Conservation (phyloP, 495 filamentous ascomycete genomes). For the Pyrenula aspistea region DNA sequence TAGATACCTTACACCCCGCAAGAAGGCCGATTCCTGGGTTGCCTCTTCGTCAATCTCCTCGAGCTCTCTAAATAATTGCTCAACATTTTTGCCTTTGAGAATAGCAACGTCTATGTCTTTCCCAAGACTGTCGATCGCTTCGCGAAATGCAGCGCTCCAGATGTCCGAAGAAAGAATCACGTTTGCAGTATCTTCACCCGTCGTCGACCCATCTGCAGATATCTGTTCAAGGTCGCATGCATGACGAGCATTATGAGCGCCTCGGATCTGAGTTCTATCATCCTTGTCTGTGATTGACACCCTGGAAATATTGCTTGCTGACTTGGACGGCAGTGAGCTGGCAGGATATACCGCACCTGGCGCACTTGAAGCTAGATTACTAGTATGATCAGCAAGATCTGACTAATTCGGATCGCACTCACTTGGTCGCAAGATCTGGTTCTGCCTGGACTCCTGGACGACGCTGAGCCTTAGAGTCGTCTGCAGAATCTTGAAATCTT, state of each 20-base stretch:
- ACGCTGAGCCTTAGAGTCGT: not conserved
- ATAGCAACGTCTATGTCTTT: constrained; percentile 6
- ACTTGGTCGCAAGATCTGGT: not conserved
- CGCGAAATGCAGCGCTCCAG: constrained; percentile 9
- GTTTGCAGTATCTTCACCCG: constrained; percentile 2
- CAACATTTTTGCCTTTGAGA: constrained; percentile 4
- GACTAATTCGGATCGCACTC: not conserved
- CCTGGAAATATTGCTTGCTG: not conserved
- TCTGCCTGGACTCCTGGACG: not conserved
- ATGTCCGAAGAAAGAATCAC: constrained; percentile 5
- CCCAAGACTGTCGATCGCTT: constrained; percentile 3
- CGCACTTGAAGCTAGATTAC: not conserved
- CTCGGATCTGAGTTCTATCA: not conserved
- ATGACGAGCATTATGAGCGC: not conserved
- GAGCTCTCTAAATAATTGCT: constrained; percentile 3
- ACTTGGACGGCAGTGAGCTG: not conserved
- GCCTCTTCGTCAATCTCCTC: constrained; percentile 7
- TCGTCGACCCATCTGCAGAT: not conserved
- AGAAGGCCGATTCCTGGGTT: constrained; percentile 6
- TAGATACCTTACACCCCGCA: constrained; percentile 8
- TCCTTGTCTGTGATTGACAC: not conserved
- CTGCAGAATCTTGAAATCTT: not conserved
- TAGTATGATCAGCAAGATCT: not conserved
- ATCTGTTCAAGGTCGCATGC: not conserved
- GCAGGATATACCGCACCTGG: not conserved